phyloP scores from a whole-genome alignment of 2,329 filamentous ascomycete genomes.

The Pseudocercospora eumusae region DNA sequence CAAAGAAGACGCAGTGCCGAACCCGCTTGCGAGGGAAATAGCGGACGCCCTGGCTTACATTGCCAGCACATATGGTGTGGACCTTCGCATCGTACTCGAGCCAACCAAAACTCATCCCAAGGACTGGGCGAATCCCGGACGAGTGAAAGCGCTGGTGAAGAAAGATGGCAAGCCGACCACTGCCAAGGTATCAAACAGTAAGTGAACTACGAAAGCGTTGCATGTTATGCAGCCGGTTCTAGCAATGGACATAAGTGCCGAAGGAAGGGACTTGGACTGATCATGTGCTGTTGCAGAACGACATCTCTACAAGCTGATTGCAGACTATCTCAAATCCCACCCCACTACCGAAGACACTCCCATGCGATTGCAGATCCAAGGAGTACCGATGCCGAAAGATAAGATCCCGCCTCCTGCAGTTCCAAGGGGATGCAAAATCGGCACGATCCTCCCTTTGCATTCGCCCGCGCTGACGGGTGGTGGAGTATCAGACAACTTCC shows the following conservation, averaged over 20 bases:
- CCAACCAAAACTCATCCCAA: conserved; percentile 90
- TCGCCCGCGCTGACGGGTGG: conserved; percentile 89
- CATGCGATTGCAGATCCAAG: conserved; percentile 70
- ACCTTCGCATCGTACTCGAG: conserved; percentile 77
- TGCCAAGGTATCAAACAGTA: conserved; percentile 64
- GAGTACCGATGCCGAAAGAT: conserved; percentile 68
- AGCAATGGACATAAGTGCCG: not conserved
- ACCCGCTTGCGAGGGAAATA: conserved; percentile 87
- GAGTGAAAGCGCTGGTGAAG: conserved; percentile 77
- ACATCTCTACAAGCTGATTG: conserved; percentile 80
- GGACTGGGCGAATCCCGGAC: conserved; percentile 95
- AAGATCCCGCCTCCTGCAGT: conserved; percentile 57
- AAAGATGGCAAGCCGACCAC: conserved; percentile 57
- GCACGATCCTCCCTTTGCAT: conserved; percentile 78
- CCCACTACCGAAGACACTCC: conserved; percentile 74
- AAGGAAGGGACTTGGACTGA: conserved; percentile 11
- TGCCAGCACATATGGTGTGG: conserved; percentile 27
- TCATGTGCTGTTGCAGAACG: conserved; percentile 62
- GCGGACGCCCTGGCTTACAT: conserved; percentile 78
- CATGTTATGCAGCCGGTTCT: not conserved
- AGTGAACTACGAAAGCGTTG: conserved; percentile 34
- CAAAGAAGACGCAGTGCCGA: conserved; percentile 69
- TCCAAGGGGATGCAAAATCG: conserved; percentile 90
- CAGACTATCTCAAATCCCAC: conserved; percentile 72
- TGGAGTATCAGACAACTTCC: conserved; percentile 88